Evolutionary conservation across 768 basidiomycete species (phyloP).

Genomic region (Lentinus tigrinus): DNA sequence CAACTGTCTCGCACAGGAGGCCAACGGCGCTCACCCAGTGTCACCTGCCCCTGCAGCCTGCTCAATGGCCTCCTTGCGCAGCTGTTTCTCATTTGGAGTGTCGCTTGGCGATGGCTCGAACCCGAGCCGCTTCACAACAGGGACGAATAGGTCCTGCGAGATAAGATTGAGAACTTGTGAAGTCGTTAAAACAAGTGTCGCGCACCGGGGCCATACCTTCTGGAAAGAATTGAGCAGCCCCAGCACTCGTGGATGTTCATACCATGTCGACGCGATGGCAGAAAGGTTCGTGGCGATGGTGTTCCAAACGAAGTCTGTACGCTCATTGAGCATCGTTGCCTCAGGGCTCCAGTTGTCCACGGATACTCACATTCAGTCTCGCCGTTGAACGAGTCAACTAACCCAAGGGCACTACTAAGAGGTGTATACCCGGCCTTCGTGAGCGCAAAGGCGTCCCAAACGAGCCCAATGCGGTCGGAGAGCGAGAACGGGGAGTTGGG

Average conservation of each 20-base stretch:
- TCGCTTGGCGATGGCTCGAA: slow-evolving; percentile 72
- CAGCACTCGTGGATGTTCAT: slow-evolving; percentile 65
- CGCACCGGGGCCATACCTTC: slow-evolving; percentile 39
- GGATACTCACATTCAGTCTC: slow-evolving; percentile 73
- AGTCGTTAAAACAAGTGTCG: neutral
- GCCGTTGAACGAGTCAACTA: slow-evolving; percentile 64
- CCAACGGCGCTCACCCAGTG: slow-evolving; percentile 29
- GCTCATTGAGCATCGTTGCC: neutral
- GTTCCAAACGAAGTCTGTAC: slow-evolving; percentile 80
- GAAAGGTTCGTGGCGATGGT: slow-evolving; percentile 59
- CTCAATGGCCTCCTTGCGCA: slow-evolving; percentile 73
- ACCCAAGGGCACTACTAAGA: slow-evolving; percentile 72
- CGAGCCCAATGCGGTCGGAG: slow-evolving; percentile 86
- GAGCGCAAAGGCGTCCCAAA: slow-evolving; percentile 79
- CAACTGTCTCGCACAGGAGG: neutral
- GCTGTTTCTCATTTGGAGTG: slow-evolving; percentile 59
- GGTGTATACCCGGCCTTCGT: slow-evolving; percentile 80
- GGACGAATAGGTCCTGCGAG: slow-evolving; percentile 29
- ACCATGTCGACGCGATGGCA: slow-evolving; percentile 68
- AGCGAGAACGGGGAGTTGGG: slow-evolving; percentile 64
- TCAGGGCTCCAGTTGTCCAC: neutral
- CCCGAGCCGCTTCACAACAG: slow-evolving; percentile 76
- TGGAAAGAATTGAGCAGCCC: slow-evolving; percentile 60
- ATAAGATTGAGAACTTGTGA: neutral
- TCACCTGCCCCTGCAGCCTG: slow-evolving; percentile 51